Evolutionary conservation across 257 asterid genomes (phyloP).

Genomic region (Striga asiatica): DNA sequence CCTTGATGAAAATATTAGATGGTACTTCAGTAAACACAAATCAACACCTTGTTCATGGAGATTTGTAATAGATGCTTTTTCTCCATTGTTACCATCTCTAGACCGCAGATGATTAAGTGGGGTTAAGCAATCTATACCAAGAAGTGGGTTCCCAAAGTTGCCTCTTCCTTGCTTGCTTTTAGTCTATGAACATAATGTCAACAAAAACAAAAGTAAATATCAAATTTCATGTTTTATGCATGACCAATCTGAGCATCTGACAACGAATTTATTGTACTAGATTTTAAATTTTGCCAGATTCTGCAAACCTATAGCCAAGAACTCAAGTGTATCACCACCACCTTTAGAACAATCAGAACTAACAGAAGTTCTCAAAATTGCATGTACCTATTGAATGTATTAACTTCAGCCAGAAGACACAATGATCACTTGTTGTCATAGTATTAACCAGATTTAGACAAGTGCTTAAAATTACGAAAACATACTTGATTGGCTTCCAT

Average conservation of each 20-base stretch:
- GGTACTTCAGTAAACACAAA: slow-evolving; percentile 9
- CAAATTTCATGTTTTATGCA: slow-evolving; percentile 2
- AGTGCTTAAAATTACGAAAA: not conserved
- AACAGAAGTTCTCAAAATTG: not conserved
- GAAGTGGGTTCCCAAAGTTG: slow-evolving; percentile 44
- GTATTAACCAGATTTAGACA: slow-evolving; percentile 8
- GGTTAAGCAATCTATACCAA: slow-evolving; percentile 45
- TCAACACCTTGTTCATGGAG: slow-evolving; percentile 95
- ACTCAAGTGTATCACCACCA: not conserved
- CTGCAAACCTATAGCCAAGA: slow-evolving; percentile 1
- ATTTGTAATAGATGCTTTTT: slow-evolving; percentile 69
- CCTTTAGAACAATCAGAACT: not conserved
- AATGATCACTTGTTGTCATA: not conserved
- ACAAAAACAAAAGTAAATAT: slow-evolving; percentile 6
- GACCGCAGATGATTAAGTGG: slow-evolving; percentile 50
- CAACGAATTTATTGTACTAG: not conserved
- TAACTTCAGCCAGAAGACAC: not conserved
- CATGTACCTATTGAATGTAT: not conserved
- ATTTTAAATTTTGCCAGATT: not conserved
- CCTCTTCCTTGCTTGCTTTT: slow-evolving; percentile 52
- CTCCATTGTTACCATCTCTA: slow-evolving; percentile 66
- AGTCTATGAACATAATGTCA: slow-evolving; percentile 31
- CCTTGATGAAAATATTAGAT: slow-evolving; percentile 6
- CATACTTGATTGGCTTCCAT: slow-evolving; percentile 71
- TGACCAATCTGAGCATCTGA: not conserved